A percentile compares a stretch with the other conserved stretches of the same genome.
Evolutionary conservation across 805 yeast species (phyloP).

Genomic region (Candida fluviatilis): DNA sequence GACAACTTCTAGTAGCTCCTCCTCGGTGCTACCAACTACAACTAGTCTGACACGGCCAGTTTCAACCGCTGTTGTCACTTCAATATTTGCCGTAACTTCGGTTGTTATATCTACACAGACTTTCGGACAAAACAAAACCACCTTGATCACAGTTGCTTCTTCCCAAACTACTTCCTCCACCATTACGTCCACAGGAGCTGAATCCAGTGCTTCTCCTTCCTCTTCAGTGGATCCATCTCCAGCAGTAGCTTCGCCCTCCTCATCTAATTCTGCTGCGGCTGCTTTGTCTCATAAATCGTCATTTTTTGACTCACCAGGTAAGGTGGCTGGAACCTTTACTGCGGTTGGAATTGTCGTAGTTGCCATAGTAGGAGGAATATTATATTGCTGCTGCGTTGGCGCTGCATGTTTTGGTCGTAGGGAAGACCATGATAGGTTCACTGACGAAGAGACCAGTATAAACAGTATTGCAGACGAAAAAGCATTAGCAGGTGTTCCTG

Average conservation of each 20-base stretch:
- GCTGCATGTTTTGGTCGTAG: slow-evolving; percentile 9
- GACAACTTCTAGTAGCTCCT: slow-evolving; percentile 8
- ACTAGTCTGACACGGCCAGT: background rate
- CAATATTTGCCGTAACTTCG: slow-evolving; percentile 1
- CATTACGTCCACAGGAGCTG: background rate
- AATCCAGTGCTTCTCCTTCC: slow-evolving; percentile 6
- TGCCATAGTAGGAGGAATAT: slow-evolving; percentile 37
- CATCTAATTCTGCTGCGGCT: slow-evolving; percentile 8
- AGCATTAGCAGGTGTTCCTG: slow-evolving; percentile 3
- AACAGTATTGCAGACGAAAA: slow-evolving; percentile 22
- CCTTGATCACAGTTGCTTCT: slow-evolving; percentile 6
- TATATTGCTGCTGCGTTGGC: slow-evolving; percentile 35
- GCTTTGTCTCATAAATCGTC: slow-evolving; percentile 18
- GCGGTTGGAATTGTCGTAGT: slow-evolving; percentile 67
- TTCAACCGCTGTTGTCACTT: background rate
- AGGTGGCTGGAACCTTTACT: slow-evolving; percentile 82
- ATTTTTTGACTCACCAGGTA: slow-evolving; percentile 67
- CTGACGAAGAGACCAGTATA: slow-evolving; percentile 30
- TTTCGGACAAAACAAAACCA: background rate
- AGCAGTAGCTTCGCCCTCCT: slow-evolving; percentile 6
- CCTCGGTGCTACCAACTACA: background rate
- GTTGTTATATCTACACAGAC: background rate
- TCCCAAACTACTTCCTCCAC: slow-evolving; percentile 14
- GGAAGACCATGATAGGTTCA: slow-evolving; percentile 21
- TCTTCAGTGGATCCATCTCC: slow-evolving; percentile 1